Percentiles rank a stretch among this genome's conserved stretches.
Evolutionary conservation across 2,329 filamentous ascomycete genomes (phyloP).

Genomic region (Coniochaeta ligniaria): DNA sequence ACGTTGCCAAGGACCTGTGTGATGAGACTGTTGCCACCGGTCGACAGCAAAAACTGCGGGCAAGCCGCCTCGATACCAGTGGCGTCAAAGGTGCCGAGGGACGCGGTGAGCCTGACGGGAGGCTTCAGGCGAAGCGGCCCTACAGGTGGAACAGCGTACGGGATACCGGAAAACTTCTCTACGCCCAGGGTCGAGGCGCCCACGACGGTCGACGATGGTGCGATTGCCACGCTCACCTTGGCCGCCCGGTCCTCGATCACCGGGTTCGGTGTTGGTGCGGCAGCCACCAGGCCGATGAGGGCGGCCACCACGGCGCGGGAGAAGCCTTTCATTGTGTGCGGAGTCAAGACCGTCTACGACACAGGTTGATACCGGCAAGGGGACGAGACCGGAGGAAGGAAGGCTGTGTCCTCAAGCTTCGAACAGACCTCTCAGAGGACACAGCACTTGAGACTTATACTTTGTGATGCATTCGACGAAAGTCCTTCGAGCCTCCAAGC

Average conservation of each 20-base stretch:
- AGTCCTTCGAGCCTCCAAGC: not conserved
- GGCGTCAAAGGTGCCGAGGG: constrained; percentile 55
- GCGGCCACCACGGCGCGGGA: constrained; percentile 7
- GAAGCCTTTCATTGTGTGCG: constrained; percentile 15
- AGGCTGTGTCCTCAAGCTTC: not conserved
- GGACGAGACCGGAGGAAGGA: not conserved
- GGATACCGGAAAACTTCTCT: constrained; percentile 68
- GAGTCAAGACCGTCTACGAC: not conserved
- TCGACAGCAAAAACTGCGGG: constrained; percentile 62
- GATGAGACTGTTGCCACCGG: constrained; percentile 27
- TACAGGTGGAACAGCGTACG: constrained; percentile 64
- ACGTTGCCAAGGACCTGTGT: constrained; percentile 40
- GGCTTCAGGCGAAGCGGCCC: constrained; percentile 62
- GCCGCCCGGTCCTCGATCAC: constrained; percentile 33
- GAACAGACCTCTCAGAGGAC: not conserved
- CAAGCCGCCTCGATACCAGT: constrained; percentile 54
- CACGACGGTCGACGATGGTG: constrained; percentile 46
- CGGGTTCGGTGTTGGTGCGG: constrained; percentile 14
- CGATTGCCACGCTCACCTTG: constrained; percentile 44
- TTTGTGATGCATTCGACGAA: not conserved
- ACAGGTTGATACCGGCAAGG: not conserved
- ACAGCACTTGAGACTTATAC: not conserved
- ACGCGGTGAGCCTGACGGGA: constrained; percentile 50
- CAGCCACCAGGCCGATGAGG: constrained; percentile 10
- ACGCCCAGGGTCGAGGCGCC: constrained; percentile 39